Conservation (phyloP, 768 basidiomycete genomes). For the Obba rivulosa region DNA sequence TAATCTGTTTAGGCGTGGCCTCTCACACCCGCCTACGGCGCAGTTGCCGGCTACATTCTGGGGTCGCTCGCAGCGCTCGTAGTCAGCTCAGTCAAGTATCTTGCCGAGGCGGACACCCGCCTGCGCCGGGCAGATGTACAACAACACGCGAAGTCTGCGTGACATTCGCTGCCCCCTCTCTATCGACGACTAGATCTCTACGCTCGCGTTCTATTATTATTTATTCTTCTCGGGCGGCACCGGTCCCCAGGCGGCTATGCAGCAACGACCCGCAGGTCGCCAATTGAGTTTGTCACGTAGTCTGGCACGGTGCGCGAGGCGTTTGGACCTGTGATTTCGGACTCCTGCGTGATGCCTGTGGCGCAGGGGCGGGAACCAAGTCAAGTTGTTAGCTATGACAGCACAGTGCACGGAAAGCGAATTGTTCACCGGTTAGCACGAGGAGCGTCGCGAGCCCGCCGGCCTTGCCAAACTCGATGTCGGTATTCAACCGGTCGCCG, state of each 20-base stretch:
- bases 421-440: slow-evolving; percentile 77
- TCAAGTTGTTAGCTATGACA: not conserved
- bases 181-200: no score
- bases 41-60: slow-evolving; percentile 60
- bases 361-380: not conserved
- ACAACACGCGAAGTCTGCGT: no score
- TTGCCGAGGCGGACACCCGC: slow-evolving; percentile 17
- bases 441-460: slow-evolving; percentile 85
- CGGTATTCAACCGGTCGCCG: slow-evolving; percentile 92
- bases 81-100: slow-evolving; percentile 28
- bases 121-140: no score
- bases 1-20: slow-evolving; percentile 67
- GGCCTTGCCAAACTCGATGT: slow-evolving; percentile 88
- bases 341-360: slow-evolving; percentile 71
- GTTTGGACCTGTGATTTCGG: slow-evolving; percentile 66
- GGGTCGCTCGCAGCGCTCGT: slow-evolving; percentile 53
- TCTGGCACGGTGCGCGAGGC: slow-evolving; percentile 73
- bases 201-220: no score
- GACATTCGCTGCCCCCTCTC: no score
- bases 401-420: not conserved
- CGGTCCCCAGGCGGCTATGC: not conserved
- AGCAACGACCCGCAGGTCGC: slow-evolving; percentile 53
- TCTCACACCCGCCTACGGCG: slow-evolving; percentile 68
- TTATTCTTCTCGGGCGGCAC: no score
- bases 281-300: slow-evolving; percentile 76